Conservation (phyloP, 2,329 filamentous ascomycete species). For the Beauveria brongniartii region DNA sequence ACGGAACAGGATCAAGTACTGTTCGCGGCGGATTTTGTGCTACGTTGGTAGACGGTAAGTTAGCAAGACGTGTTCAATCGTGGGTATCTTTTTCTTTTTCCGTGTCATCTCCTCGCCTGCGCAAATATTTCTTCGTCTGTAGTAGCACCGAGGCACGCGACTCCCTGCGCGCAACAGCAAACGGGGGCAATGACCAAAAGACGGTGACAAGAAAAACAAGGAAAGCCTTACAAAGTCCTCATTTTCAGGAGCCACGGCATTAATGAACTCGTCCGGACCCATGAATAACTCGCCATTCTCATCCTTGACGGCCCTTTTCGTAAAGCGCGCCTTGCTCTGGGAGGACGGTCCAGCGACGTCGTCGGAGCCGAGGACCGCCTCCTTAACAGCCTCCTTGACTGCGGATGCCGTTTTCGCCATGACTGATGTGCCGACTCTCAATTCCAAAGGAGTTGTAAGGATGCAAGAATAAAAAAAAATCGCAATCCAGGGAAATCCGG, state of each 20-base stretch:
- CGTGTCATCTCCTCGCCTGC: not conserved
- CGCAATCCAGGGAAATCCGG: not conserved
- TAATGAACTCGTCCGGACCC: slow-evolving; percentile 78
- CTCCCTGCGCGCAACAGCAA: not conserved
- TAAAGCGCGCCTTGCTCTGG: slow-evolving; percentile 69
- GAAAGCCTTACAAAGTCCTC: slow-evolving; percentile 83
- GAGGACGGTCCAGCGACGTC: slow-evolving; percentile 57
- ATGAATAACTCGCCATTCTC: slow-evolving; percentile 71
- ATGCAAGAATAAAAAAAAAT: not conserved
- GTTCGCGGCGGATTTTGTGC: slow-evolving; percentile 97
- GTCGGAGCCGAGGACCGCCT: slow-evolving; percentile 61
- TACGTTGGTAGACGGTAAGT: slow-evolving; percentile 30
- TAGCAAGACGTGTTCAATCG: slow-evolving; percentile 13
- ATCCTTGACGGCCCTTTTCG: slow-evolving; percentile 68
- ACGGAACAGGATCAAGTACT: slow-evolving; percentile 87
- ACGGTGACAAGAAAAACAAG: slow-evolving; percentile 16
- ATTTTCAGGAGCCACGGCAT: slow-evolving; percentile 75
- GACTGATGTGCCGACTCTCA: slow-evolving; percentile 10
- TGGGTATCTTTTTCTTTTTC: not conserved
- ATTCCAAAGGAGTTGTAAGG: not conserved
- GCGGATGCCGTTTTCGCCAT: slow-evolving; percentile 33
- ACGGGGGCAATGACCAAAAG: not conserved
- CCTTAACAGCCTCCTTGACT: slow-evolving; percentile 68
- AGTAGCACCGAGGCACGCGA: not conserved
- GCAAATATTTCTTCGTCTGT: not conserved